Conservation (phyloP, 2,329 filamentous ascomycete genomes). For the Huntiella decipiens region DNA sequence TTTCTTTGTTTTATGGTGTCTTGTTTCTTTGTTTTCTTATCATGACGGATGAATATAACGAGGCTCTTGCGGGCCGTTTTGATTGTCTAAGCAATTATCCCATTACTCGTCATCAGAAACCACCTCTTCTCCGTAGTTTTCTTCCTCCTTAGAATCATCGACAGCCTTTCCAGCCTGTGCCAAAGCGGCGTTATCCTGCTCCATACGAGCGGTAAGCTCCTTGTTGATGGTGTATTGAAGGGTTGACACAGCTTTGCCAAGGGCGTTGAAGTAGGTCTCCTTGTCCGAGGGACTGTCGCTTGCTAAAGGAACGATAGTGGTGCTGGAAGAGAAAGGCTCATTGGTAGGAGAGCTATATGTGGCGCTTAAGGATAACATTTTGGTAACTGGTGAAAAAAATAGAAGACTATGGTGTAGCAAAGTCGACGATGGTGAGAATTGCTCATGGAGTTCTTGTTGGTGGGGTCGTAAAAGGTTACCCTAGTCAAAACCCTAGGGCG, state of each 20-base stretch:
- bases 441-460: not conserved
- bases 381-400: not conserved
- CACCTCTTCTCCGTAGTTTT: slow-evolving; percentile 73
- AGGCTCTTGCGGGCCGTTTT: not conserved
- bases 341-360: slow-evolving; percentile 33
- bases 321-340: slow-evolving; percentile 26
- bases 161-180: slow-evolving; percentile 16
- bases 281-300: slow-evolving; percentile 27
- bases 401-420: not conserved
- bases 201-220: slow-evolving; percentile 57
- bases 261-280: slow-evolving; percentile 36
- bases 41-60: not conserved
- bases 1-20: slow-evolving; percentile 1
- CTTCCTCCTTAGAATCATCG: slow-evolving; percentile 44
- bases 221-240: slow-evolving; percentile 51
- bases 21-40: slow-evolving; percentile 2
- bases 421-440: not conserved
- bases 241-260: slow-evolving; percentile 35
- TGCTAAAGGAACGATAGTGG: slow-evolving; percentile 19
- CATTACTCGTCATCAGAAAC: slow-evolving; percentile 37
- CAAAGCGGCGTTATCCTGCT: slow-evolving; percentile 39
- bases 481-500: too few relatives aligned
- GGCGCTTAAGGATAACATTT: slow-evolving; percentile 4
- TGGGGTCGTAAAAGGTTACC: not conserved
- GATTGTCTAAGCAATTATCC: not conserved